A percentile compares a stretch with the other conserved stretches of the same genome.
phyloP scores from a whole-genome alignment of 495 filamentous ascomycete genomes.

The Aspergillus avenaceus region DNA sequence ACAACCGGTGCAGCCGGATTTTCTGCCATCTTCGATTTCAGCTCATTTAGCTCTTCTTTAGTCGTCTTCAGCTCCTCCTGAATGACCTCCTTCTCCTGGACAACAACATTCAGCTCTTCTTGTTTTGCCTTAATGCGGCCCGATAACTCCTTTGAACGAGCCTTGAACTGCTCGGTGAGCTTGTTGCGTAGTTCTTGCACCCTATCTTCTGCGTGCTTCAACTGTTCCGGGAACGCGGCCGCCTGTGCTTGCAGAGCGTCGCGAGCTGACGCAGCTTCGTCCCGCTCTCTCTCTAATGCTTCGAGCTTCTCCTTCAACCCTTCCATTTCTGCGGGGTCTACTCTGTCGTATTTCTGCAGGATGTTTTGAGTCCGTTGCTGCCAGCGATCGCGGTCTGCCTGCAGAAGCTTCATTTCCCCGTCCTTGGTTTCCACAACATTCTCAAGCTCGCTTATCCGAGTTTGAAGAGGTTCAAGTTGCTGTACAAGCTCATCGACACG shows the following conservation, averaged over 20 bases:
- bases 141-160: constrained; percentile 46
- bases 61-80: constrained; percentile 44
- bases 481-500: constrained; percentile 69
- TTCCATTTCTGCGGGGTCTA: constrained; percentile 89
- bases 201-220: constrained; percentile 47
- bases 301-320: constrained; percentile 68
- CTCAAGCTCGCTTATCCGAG: constrained; percentile 73
- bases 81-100: constrained; percentile 49
- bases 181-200: constrained; percentile 45
- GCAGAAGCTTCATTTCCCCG: constrained; percentile 77
- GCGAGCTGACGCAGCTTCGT: constrained; percentile 57
- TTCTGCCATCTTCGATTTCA: constrained; percentile 33
- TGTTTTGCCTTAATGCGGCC: constrained; percentile 49
- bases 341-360: constrained; percentile 89
- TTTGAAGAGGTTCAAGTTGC: constrained; percentile 78
- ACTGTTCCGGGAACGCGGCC: constrained; percentile 45
- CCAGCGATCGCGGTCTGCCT: constrained; percentile 85
- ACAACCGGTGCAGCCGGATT: constrained; percentile 19
- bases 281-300: constrained; percentile 65
- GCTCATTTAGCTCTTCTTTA: constrained; percentile 37
- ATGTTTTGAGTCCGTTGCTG: constrained; percentile 92
- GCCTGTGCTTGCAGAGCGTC: constrained; percentile 52
- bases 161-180: constrained; percentile 60
- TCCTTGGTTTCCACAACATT: constrained; percentile 73
- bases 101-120: constrained; percentile 35